A percentile compares a stretch with the other conserved stretches of the same genome.
These are phyloP conservation scores for Fagopyrum esculentum DNA, from an alignment of 148 eudicot species.

Conservation along the genomic window DNA sequence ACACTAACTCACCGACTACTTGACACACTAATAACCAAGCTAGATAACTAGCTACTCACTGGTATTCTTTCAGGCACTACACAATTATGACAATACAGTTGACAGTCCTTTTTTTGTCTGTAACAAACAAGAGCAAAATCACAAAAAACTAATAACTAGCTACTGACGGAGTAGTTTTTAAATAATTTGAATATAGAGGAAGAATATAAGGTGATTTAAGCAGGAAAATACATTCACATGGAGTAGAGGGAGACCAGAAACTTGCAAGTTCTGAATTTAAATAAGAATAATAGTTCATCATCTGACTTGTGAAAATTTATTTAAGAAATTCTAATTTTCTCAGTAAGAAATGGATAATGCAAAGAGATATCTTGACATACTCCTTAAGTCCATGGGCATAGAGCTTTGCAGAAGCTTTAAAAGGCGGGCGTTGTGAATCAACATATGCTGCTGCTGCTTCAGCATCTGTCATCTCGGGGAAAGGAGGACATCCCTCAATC, in stretches of 20 bases:
- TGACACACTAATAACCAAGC: no score
- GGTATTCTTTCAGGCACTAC: no score
- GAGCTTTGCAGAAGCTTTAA: constrained; percentile 51
- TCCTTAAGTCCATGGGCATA: constrained; percentile 44
- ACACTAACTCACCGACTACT: no score
- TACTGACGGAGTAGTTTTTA: not conserved
- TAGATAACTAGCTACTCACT: no score
- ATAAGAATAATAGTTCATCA: not conserved
- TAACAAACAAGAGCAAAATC: no score
- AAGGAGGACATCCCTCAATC: constrained; percentile 94
- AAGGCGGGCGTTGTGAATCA: constrained; percentile 75
- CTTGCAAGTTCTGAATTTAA: not conserved
- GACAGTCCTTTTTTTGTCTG: no score
- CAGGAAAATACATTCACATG: not conserved
- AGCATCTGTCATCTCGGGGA: constrained; percentile 35
- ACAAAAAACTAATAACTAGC: no score
- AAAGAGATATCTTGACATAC: constrained; percentile 39
- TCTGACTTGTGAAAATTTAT: not conserved
- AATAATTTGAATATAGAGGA: not conserved
- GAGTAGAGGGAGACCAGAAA: not conserved
- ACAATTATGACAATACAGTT: no score
- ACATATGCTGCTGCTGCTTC: constrained; percentile 61
- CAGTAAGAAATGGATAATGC: not conserved
- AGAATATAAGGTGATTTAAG: not conserved
- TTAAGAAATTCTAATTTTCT: not conserved